These are phyloP conservation scores for Thuidium tamariscinum DNA, from an alignment of 225 moss, liverwort and hornwort species.

Conservation along the genomic window DNA sequence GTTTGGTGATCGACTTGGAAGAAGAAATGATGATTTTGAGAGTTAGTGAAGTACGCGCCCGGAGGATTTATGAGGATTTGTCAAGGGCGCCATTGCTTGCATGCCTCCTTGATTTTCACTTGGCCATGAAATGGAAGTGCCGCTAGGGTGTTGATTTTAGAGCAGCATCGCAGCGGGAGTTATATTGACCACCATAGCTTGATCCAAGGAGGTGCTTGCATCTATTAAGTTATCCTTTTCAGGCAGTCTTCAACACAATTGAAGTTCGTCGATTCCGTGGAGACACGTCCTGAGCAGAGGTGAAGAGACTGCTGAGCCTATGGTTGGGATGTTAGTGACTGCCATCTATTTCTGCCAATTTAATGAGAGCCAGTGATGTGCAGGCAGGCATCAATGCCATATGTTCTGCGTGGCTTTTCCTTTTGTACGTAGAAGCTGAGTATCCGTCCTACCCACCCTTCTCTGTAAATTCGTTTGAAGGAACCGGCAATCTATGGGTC, in stretches of 20 bases:
- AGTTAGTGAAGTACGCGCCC: neutral
- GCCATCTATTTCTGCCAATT: neutral
- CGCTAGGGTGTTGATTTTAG: neutral
- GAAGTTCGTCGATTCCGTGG: neutral
- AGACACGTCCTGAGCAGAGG: neutral
- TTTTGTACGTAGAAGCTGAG: neutral
- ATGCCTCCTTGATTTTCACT: neutral
- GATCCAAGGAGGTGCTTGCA: neutral
- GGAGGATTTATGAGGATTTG: neutral
- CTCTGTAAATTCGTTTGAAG: conserved; percentile 1
- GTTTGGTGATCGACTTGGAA: neutral
- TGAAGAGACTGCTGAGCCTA: neutral
- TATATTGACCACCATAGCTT: neutral
- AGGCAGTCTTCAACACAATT: neutral
- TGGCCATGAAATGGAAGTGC: neutral
- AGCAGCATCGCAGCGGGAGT: neutral
- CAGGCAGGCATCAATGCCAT: conserved; percentile 2
- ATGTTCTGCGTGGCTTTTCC: neutral
- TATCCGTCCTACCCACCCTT: neutral
- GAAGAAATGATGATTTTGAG: neutral
- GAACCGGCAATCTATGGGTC: neutral
- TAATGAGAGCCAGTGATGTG: neutral
- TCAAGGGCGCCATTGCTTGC: neutral
- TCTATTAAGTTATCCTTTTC: neutral
- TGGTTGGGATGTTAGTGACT: neutral